Percentiles rank a stretch among this genome's conserved stretches.
Evolutionary conservation across 2,329 filamentous ascomycete species (phyloP).

Genomic region (Colletotrichum liriopes): DNA sequence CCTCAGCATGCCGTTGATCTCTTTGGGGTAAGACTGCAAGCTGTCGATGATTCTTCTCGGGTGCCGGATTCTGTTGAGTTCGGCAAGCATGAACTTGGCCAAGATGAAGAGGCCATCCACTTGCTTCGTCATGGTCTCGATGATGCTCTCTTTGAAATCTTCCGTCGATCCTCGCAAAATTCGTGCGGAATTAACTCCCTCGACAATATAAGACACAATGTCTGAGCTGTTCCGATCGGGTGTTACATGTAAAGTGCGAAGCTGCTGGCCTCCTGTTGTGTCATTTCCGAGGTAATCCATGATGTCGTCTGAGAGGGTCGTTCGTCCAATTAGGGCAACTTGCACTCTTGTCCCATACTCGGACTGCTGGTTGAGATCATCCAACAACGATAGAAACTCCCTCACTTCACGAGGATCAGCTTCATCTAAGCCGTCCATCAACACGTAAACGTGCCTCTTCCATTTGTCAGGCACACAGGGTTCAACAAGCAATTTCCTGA

Average conservation of each 20-base stretch:
- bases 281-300: constrained; percentile 52
- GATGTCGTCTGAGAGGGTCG: constrained; percentile 58
- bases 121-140: constrained; percentile 57
- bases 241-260: constrained; percentile 60
- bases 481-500: constrained; percentile 57
- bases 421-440: constrained; percentile 65
- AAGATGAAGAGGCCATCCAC: constrained; percentile 65
- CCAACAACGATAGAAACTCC: constrained; percentile 55
- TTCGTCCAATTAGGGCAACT: constrained; percentile 59
- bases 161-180: constrained; percentile 53
- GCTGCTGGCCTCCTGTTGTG: constrained; percentile 47
- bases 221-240: constrained; percentile 59
- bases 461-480: constrained; percentile 54
- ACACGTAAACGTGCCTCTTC: constrained; percentile 57
- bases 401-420: constrained; percentile 56
- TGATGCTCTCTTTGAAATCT: constrained; percentile 56
- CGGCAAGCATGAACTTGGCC: constrained; percentile 66
- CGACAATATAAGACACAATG: constrained; percentile 59
- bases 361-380: constrained; percentile 45
- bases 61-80: constrained; percentile 62
- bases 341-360: constrained; percentile 49
- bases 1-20: constrained; percentile 60
- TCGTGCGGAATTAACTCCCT: constrained; percentile 57
- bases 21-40: constrained; percentile 60
- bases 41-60: constrained; percentile 61